Base-by-base conservation (phyloP, 345 rosid species). In the Firmiana major region DNA sequence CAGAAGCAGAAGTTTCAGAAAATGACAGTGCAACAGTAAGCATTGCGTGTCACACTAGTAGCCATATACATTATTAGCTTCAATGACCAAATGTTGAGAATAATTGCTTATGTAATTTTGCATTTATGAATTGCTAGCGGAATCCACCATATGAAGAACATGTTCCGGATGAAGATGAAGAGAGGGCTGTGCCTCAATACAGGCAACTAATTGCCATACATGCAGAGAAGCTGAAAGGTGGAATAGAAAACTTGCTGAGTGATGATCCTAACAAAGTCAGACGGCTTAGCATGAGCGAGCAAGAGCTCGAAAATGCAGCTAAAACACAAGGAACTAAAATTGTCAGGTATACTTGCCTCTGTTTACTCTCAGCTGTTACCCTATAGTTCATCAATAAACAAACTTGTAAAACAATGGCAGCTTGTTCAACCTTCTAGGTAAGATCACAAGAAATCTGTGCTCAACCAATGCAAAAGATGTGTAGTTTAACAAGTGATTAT, bases 251-350 rank as follows among this genome's bases (percentile, higher is more conserved):
- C 58, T 84, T 82, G 59, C 75, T 85, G 49, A 73, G 81, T 46
- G 84, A 85, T 49, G 87, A 87, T 73, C 86, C 79, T 26, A 82
- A 78, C 49, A 81, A 80, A 76, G 88, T 81, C 54, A 90, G 82
- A 78, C 87, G 96, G 60, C 80, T 90, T 59, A 90, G 96, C 81
- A 76, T 91, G 80, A 90, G 91, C 19, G 93, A 91, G 85, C 91
- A 83, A 43, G 85, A 86, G 86, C 89, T 89, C 21, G 90, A 89
- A 78, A 85, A 82, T 77, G 86, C 87, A 38, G 48, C 83, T 5
- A 84, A 81, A 71, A 80, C 77, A 11, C 83, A 84, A 63, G 88
- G 84, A 67, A 45, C 83, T 4, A 83, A 86, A 8, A 75, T 91
- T 73, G 86, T 91, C 78, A 88, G 88, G 90, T 87, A 76, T 49